A percentile compares a stretch with the other conserved stretches of the same genome.
Conservation (phyloP, 2,329 filamentous ascomycete genomes). For the Coniochaeta prunicola region DNA sequence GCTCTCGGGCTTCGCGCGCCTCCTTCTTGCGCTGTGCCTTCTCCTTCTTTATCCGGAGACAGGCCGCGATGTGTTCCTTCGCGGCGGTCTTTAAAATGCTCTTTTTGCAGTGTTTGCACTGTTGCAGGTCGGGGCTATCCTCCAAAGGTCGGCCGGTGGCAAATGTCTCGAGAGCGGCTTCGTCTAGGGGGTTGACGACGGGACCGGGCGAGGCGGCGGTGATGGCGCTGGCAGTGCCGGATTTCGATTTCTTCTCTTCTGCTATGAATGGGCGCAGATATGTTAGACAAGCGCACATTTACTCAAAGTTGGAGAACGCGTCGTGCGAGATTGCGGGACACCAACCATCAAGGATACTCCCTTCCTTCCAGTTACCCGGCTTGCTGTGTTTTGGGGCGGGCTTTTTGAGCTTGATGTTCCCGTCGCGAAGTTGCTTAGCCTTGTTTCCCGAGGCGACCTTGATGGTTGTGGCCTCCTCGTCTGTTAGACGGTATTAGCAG, state of each 20-base stretch:
- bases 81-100: constrained; percentile 70
- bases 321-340: constrained; percentile 1
- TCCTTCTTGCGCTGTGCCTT: constrained; percentile 73
- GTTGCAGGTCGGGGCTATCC: constrained; percentile 69
- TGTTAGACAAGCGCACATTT: not conserved
- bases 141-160: constrained; percentile 73
- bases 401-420: constrained; percentile 56
- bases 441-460: constrained; percentile 53
- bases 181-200: constrained; percentile 63
- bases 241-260: constrained; percentile 47
- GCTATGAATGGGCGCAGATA: not conserved
- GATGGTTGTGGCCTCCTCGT: constrained; percentile 49
- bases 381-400: constrained; percentile 54
- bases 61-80: constrained; percentile 74
- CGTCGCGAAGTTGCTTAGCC: constrained; percentile 25
- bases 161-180: constrained; percentile 71
- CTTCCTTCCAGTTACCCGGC: constrained; percentile 65
- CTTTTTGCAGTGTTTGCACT: constrained; percentile 94
- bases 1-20: constrained; percentile 61
- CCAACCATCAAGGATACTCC: constrained; percentile 55
- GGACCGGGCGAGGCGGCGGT: constrained; percentile 43
- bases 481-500: constrained; percentile 17
- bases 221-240: constrained; percentile 24
- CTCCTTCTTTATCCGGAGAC: constrained; percentile 76
- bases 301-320: not conserved